Conservation (phyloP, 1,139 yeast species). For the Kodamaea suecica region DNA sequence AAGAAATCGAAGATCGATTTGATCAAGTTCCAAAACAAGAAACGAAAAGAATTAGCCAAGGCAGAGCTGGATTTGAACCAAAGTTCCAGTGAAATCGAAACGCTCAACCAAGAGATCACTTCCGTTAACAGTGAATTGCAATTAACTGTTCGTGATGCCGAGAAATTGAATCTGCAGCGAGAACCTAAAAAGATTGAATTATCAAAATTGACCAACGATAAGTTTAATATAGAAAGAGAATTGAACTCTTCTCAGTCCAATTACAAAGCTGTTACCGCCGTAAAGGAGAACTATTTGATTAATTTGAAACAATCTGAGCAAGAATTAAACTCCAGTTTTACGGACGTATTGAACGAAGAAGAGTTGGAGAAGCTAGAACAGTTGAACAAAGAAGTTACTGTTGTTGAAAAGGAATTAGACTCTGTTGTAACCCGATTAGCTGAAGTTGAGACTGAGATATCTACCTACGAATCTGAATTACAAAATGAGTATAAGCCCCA, state of each 20-base stretch:
- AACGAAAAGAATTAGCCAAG: slow-evolving; percentile 46
- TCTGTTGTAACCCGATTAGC: slow-evolving; percentile 42
- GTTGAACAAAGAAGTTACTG: slow-evolving; percentile 38
- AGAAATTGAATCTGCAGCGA: slow-evolving; percentile 32
- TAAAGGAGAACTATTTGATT: slow-evolving; percentile 26
- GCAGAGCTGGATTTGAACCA: slow-evolving; percentile 27
- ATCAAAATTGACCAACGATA: slow-evolving; percentile 39
- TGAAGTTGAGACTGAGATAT: slow-evolving; percentile 49
- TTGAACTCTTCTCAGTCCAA: slow-evolving; percentile 23
- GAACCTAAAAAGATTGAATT: slow-evolving; percentile 45
- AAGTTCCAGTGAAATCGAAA: slow-evolving; percentile 22
- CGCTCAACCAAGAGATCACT: slow-evolving; percentile 28
- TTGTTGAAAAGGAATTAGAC: slow-evolving; percentile 41
- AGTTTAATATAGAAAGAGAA: slow-evolving; percentile 44
- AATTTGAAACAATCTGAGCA: slow-evolving; percentile 37
- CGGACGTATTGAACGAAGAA: slow-evolving; percentile 46
- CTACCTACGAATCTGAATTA: slow-evolving; percentile 56
- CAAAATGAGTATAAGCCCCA: slow-evolving; percentile 44
- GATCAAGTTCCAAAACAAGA: slow-evolving; percentile 51
- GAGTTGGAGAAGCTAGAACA: slow-evolving; percentile 36
- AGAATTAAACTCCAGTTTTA: slow-evolving; percentile 58
- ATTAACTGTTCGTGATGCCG: slow-evolving; percentile 35
- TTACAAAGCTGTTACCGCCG: slow-evolving; percentile 21
- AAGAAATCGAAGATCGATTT: slow-evolving; percentile 70
- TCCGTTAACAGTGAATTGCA: slow-evolving; percentile 45